phyloP scores from a whole-genome alignment of 2,329 filamentous ascomycete species.

The Beauveria varroae region DNA sequence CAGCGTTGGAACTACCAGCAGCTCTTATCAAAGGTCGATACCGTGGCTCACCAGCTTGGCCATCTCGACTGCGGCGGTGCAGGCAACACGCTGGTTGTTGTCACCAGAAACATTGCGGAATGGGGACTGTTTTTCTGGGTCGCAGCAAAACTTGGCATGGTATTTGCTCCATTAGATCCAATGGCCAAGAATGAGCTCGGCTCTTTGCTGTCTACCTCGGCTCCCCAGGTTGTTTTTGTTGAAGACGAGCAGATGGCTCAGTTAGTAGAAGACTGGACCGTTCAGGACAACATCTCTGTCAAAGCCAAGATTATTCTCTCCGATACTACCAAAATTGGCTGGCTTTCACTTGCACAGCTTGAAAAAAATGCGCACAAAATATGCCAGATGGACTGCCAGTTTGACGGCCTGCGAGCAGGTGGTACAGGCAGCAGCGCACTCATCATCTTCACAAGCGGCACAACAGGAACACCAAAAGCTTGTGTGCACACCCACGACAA shows the following conservation, averaged over 20 bases:
- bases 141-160: constrained; percentile 25
- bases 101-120: constrained; percentile 31
- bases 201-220: constrained; percentile 17
- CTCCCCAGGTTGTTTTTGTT: constrained; percentile 24
- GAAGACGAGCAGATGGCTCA: constrained; percentile 21
- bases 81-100: constrained; percentile 23
- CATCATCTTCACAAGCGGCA: constrained; percentile 42
- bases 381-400: background rate
- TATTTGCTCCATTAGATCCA: constrained; percentile 29
- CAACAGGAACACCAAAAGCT: constrained; percentile 39
- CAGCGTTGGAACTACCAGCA: constrained; percentile 23
- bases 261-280: constrained; percentile 14
- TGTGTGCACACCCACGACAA: constrained; percentile 35
- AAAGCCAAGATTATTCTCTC: constrained; percentile 5
- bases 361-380: background rate
- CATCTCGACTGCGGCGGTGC: constrained; percentile 18
- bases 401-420: constrained; percentile 1
- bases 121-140: constrained; percentile 32
- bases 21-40: constrained; percentile 19
- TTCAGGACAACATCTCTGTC: background rate
- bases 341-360: background rate
- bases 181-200: constrained; percentile 18
- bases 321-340: background rate
- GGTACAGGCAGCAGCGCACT: constrained; percentile 22
- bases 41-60: background rate